A percentile compares a stretch with the other conserved stretches of the same genome.
These are phyloP conservation scores for Mikania micrantha DNA, from an alignment of 129 eudicot genomes.

Conservation along the genomic window DNA sequence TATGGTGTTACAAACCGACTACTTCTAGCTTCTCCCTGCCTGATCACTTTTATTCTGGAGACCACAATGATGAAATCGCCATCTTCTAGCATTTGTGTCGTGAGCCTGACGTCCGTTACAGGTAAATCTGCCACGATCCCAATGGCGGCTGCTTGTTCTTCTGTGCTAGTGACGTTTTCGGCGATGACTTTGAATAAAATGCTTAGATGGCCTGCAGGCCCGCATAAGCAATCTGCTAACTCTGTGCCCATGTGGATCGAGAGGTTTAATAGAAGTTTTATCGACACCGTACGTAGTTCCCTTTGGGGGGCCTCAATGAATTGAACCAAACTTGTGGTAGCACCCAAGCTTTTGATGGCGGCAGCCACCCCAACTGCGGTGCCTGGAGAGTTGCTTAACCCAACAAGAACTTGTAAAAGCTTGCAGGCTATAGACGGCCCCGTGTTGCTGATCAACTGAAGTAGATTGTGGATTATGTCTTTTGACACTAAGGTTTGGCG, in stretches of 20 bases:
- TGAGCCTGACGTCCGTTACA: slow-evolving; percentile 57
- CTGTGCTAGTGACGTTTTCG: slow-evolving; percentile 58
- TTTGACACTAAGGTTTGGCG: slow-evolving; percentile 72
- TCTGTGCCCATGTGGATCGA: slow-evolving; percentile 75
- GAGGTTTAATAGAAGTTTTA: slow-evolving; percentile 69
- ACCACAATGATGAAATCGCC: slow-evolving; percentile 48
- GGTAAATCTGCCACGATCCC: slow-evolving; percentile 86
- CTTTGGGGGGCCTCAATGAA: slow-evolving; percentile 86
- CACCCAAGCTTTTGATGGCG: slow-evolving; percentile 90
- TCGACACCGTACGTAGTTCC: slow-evolving; percentile 63
- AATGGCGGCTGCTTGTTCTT: slow-evolving; percentile 89
- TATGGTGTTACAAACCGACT: slow-evolving; percentile 78
- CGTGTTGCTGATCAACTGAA: slow-evolving; percentile 82
- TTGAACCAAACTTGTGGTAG: slow-evolving; percentile 77
- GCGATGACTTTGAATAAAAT: slow-evolving; percentile 52
- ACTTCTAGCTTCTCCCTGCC: slow-evolving; percentile 85
- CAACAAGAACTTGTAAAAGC: slow-evolving; percentile 85
- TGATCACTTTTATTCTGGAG: slow-evolving; percentile 47
- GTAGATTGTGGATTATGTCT: slow-evolving; percentile 65
- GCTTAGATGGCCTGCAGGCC: slow-evolving; percentile 72
- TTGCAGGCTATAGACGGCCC: slow-evolving; percentile 87
- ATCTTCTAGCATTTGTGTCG: slow-evolving; percentile 64
- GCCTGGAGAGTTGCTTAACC: slow-evolving; percentile 61
- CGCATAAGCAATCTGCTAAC: slow-evolving; percentile 56
- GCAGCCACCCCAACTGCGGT: slow-evolving; percentile 65